phyloP scores from a whole-genome alignment of 108 stramenopile species.

The Poteriospumella lacustris region DNA sequence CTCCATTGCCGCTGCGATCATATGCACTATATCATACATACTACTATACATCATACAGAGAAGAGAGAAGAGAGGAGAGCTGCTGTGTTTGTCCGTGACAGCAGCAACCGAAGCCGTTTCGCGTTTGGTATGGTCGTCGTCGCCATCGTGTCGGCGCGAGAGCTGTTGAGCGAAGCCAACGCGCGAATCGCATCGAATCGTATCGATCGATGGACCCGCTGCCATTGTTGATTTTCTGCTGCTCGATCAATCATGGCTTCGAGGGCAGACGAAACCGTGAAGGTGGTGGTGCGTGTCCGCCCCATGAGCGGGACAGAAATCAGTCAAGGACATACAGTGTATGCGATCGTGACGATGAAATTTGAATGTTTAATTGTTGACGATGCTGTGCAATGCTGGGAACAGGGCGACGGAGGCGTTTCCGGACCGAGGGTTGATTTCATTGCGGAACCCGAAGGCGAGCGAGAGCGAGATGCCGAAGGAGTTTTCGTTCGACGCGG shows the following conservation, averaged over 20 bases:
- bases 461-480: conserved; percentile 64
- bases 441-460: conserved; percentile 64
- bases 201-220: no score
- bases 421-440: conserved; percentile 62
- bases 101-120: no score
- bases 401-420: conserved; percentile 60
- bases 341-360: neutral
- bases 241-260: neutral
- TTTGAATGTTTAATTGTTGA: neutral
- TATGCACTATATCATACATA: no score
- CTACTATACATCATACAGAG: no score
- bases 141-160: no score
- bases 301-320: conserved; percentile 85
- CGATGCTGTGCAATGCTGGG: neutral
- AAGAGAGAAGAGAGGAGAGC: no score
- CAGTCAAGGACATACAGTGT: conserved; percentile 70
- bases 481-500: conserved; percentile 86
- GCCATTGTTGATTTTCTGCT: no score
- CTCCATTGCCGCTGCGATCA: no score
- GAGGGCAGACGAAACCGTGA: conserved; percentile 62
- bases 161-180: no score
- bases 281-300: conserved; percentile 88
- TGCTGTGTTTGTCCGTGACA: no score
- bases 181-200: no score
- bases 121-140: no score